A percentile compares a stretch with the other conserved stretches of the same genome.
Conservation (phyloP, 345 rosid species). For the Populus euphratica region DNA sequence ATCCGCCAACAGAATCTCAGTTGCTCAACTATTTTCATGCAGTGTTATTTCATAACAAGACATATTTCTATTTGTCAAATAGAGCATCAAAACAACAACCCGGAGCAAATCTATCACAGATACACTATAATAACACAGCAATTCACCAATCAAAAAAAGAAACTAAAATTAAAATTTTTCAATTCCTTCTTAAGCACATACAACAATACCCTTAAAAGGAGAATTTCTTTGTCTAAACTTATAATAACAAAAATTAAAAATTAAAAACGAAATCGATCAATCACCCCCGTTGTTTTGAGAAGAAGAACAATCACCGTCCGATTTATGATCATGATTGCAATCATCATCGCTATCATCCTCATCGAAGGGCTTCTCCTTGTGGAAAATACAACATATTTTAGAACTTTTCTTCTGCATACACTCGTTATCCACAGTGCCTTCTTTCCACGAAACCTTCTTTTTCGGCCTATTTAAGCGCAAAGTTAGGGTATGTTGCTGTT, state of each 20-base stretch:
- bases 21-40: neutral
- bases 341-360: slow-evolving; percentile 75
- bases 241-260: neutral
- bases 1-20: neutral
- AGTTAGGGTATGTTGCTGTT: slow-evolving; percentile 47
- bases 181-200: neutral
- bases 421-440: slow-evolving; percentile 93
- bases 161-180: neutral
- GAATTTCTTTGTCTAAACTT: neutral
- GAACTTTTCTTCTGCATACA: slow-evolving; percentile 95
- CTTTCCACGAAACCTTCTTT: slow-evolving; percentile 95
- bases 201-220: neutral
- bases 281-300: neutral
- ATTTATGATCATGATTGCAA: slow-evolving; percentile 14
- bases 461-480: slow-evolving; percentile 59
- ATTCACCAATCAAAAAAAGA: neutral
- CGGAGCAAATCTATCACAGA: neutral
- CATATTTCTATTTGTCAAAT: neutral
- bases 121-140: neutral
- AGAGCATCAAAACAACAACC: neutral
- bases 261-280: neutral
- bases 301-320: slow-evolving; percentile 22
- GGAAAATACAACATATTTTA: slow-evolving; percentile 96
- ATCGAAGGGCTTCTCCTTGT: slow-evolving; percentile 84
- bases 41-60: too few species aligned